phyloP scores from a whole-genome alignment of 2,329 filamentous ascomycete species.

The Hypomyces perniciosus region DNA sequence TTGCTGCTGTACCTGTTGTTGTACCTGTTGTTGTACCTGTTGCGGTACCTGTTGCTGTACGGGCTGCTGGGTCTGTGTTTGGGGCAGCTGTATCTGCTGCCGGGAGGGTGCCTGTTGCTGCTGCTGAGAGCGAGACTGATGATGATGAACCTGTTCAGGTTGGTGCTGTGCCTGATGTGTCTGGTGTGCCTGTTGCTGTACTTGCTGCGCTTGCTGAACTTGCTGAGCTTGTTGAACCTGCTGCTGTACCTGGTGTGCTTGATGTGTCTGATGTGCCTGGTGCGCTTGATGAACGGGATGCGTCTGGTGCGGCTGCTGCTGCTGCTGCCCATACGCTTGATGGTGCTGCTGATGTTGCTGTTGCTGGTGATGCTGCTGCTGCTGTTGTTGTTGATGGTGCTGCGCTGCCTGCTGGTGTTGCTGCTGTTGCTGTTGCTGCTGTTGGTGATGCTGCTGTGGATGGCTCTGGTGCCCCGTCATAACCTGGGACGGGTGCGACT shows the following conservation, averaged over 20 bases:
- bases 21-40: slow-evolving; percentile 2
- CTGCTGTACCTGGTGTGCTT: slow-evolving; percentile 5
- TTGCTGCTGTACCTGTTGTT: slow-evolving; percentile 16
- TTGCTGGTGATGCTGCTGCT: slow-evolving; percentile 24
- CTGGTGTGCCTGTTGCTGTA: slow-evolving; percentile 20
- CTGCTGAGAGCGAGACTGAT: slow-evolving; percentile 23
- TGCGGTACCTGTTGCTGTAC: slow-evolving; percentile 2
- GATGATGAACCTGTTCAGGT: slow-evolving; percentile 22
- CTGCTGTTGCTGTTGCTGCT: slow-evolving; percentile 24
- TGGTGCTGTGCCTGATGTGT: slow-evolving; percentile 26
- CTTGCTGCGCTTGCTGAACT: slow-evolving; percentile 4
- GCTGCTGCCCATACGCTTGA: slow-evolving; percentile 18
- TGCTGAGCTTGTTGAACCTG: slow-evolving; percentile 7
- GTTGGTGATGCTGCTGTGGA: slow-evolving; percentile 24
- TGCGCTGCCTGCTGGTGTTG: slow-evolving; percentile 14
- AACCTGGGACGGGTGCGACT: slow-evolving; percentile 20
- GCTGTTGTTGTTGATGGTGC: slow-evolving; percentile 19
- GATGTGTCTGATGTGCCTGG: slow-evolving; percentile 16
- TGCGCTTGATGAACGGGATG: slow-evolving; percentile 20
- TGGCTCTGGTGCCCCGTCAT: slow-evolving; percentile 17
- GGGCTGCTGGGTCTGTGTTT: slow-evolving; percentile 9
- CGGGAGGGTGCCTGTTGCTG: slow-evolving; percentile 16
- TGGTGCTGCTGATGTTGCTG: slow-evolving; percentile 18
- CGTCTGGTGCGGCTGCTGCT: slow-evolving; percentile 22
- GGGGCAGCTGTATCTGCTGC: slow-evolving; percentile 17